A percentile compares a stretch with the other conserved stretches of the same genome.
Evolutionary conservation across 1,284 basidiomycete genomes (phyloP).

Genomic region (Ganoderma boninense): DNA sequence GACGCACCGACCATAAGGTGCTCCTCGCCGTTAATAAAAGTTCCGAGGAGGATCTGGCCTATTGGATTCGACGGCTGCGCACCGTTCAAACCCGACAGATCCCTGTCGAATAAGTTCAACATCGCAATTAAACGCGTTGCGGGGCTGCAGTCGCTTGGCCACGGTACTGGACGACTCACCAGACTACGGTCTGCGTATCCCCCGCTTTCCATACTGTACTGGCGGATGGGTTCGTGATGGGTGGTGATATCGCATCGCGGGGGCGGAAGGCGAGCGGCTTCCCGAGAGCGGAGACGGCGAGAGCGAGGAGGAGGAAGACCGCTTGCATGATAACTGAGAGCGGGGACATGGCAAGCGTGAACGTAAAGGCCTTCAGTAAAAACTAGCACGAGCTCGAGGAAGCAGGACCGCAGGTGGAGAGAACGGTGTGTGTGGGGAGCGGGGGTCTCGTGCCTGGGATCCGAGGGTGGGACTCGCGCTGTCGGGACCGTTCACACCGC

Average conservation of each 20-base stretch:
- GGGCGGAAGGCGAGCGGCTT: slow-evolving; percentile 16
- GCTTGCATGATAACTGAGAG: slow-evolving; percentile 11
- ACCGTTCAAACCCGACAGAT: slow-evolving; percentile 16
- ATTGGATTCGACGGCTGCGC: slow-evolving; percentile 39
- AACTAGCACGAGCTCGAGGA: not conserved
- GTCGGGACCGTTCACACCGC: not conserved
- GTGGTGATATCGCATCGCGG: slow-evolving; percentile 24
- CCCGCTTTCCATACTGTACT: slow-evolving; percentile 24
- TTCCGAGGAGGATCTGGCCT: slow-evolving; percentile 48
- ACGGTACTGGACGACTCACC: slow-evolving; percentile 14
- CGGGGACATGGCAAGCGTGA: slow-evolving; percentile 1
- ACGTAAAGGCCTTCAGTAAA: not conserved
- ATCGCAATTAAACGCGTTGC: not conserved
- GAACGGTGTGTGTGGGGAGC: not conserved
- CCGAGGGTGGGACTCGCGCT: not conserved
- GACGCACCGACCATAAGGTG: slow-evolving; percentile 46
- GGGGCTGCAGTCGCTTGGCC: too few relatives aligned
- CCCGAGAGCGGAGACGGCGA: slow-evolving; percentile 8
- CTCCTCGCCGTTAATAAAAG: slow-evolving; percentile 41
- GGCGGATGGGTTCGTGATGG: slow-evolving; percentile 23
- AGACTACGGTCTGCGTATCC: slow-evolving; percentile 23
- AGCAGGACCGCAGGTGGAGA: not conserved
- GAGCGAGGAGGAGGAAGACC: slow-evolving; percentile 12
- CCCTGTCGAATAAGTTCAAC: not conserved
- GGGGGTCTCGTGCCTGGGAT: not conserved